Percentiles rank a stretch among this genome's conserved stretches.
Conservation (phyloP, 2,329 filamentous ascomycete species). For the Apiospora marii region DNA sequence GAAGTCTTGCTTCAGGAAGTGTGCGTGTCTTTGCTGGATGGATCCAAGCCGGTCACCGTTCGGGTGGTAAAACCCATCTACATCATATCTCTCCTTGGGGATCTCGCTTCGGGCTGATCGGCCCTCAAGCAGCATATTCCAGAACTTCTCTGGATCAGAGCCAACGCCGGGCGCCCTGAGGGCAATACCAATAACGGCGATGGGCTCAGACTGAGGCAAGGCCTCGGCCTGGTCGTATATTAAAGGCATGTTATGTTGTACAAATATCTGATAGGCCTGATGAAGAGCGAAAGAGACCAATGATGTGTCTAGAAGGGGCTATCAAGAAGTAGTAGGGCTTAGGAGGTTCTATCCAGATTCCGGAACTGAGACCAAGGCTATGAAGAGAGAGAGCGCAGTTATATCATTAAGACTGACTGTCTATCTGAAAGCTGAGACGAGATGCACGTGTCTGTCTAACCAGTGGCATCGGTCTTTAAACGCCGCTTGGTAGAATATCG, state of each 20-base stretch:
- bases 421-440: neutral
- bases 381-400: neutral
- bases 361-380: too few relatives aligned
- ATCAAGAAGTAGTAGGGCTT: neutral
- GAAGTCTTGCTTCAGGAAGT: constrained; percentile 20
- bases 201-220: constrained; percentile 12
- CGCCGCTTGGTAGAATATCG: neutral
- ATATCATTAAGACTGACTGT: neutral
- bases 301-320: neutral
- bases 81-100: constrained; percentile 35
- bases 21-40: constrained; percentile 10
- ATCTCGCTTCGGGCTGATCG: constrained; percentile 33
- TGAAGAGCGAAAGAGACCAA: neutral
- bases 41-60: neutral
- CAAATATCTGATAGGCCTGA: neutral
- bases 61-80: constrained; percentile 30
- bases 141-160: constrained; percentile 32
- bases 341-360: neutral
- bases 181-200: constrained; percentile 39
- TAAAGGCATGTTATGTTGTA: neutral
- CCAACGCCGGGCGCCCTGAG: constrained; percentile 39
- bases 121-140: constrained; percentile 40
- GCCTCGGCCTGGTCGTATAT: neutral
- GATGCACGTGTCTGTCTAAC: neutral
- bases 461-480: neutral